Percentiles rank a stretch among this genome's conserved stretches.
Evolutionary conservation across 2,329 filamentous ascomycete species (phyloP).

Genomic region (Sporothrix phasma): DNA sequence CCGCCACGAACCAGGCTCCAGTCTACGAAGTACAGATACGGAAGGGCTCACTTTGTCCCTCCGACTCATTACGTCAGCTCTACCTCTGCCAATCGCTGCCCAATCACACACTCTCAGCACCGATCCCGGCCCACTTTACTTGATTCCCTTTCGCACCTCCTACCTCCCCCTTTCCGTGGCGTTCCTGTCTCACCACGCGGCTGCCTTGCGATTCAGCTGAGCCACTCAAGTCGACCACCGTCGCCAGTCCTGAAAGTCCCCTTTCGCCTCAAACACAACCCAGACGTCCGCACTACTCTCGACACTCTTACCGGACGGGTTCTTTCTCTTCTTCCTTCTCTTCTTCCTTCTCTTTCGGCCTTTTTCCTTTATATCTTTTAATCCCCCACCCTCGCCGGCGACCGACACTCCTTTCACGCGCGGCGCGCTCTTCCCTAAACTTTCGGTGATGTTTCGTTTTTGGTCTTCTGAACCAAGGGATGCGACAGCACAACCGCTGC

Average conservation of each 20-base stretch:
- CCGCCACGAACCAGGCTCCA: conserved; percentile 8
- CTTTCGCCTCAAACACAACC: neutral
- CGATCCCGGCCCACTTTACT: conserved; percentile 8
- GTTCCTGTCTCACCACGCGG: conserved; percentile 16
- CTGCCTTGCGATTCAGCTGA: conserved; percentile 19
- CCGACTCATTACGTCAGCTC: conserved; percentile 21
- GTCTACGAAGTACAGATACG: conserved; percentile 13
- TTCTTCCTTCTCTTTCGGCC: neutral
- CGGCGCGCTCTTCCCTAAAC: conserved; percentile 17
- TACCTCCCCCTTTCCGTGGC: conserved; percentile 8
- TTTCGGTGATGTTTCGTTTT: conserved; percentile 52
- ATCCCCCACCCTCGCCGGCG: neutral
- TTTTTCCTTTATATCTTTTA: neutral
- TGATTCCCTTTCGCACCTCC: neutral
- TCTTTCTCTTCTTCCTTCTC: neutral
- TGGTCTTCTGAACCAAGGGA: conserved; percentile 49
- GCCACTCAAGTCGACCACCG: conserved; percentile 8
- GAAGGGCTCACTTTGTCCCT: neutral
- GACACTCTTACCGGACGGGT: neutral
- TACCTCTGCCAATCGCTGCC: neutral
- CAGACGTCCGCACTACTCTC: neutral
- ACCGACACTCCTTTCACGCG: conserved; percentile 7
- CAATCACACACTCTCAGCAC: neutral
- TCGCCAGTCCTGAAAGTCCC: conserved; percentile 9
- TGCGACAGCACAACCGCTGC: conserved; percentile 41